Base-by-base conservation (phyloP, 176 grass and related monocot genomes). In the Avena eriantha region DNA sequence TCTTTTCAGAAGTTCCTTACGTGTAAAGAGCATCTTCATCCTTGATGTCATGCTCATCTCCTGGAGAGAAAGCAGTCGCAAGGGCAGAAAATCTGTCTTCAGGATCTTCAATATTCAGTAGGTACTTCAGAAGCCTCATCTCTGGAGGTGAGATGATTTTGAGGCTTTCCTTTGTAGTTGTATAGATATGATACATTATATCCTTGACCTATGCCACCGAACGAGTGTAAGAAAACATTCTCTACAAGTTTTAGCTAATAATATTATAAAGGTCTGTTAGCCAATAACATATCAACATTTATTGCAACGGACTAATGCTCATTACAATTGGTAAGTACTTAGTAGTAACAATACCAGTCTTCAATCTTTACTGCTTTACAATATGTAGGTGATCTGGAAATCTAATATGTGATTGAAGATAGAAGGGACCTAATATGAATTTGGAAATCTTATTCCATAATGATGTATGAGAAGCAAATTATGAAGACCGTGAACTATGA, bases 71-170 rank as follows among this genome's bases (percentile, higher is more conserved):
- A 92, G 86, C 90, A 73, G 82, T 82, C 60, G 93, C 93, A 78
- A 98, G 90, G 77, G 84, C 93, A 34, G 82, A 69, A 82, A 95
- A 91, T 33, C 96, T 85, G 36, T 95, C 87, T 69, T 98, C 96
- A 55, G 96, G 96, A 60, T 98, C 96, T 85, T 85, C 89, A 84
- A 98, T 93, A 84, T 98, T 98, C 90, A 98, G 82, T 88, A 98
- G 83, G 87, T 95, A 88, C 81, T 98, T 98, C 47, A 98, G 51
- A 83, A 98, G 91, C 86, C 87, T 93, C 91, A 95, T 94, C 84
- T 98, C 96, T 68, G 80, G 87, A 80, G 96, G 93, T 70, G 91
- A 89, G 83, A 95, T 98, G 84, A 53, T 92, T 86, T 90, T 95
- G 69, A 98, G 69, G 86, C 93, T 95, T 89, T 92, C 91, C 56